A percentile compares a stretch with the other conserved stretches of the same genome.
Conservation (phyloP, 805 yeast species). For the Starmera quercuum region DNA sequence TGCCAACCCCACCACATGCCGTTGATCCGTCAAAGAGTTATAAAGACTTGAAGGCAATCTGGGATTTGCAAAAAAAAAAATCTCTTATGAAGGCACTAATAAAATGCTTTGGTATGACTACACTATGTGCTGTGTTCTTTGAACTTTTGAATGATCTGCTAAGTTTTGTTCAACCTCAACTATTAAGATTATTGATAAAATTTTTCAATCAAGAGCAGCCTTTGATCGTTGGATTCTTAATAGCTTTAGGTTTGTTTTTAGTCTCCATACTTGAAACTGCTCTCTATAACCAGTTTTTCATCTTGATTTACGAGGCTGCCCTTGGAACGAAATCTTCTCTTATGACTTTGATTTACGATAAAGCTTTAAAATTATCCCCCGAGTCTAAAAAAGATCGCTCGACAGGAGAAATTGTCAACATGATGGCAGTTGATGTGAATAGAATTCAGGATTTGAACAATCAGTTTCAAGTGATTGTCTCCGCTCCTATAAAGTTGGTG, state of each 20-base stretch:
- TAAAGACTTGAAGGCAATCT: constrained; percentile 41
- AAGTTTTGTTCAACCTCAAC: constrained; percentile 83
- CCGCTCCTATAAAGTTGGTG: constrained; percentile 51
- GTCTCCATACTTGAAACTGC: constrained; percentile 55
- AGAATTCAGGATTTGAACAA: constrained; percentile 54
- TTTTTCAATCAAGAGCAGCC: constrained; percentile 42
- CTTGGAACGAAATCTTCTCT: constrained; percentile 59
- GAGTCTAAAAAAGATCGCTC: constrained; percentile 52
- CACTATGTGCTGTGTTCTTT: constrained; percentile 62
- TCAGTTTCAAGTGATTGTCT: constrained; percentile 44
- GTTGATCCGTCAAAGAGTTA: constrained; percentile 51
- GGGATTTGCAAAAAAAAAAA: constrained; percentile 47
- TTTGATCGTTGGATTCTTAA: constrained; percentile 41
- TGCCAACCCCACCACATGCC: constrained; percentile 70
- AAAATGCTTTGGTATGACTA: constrained; percentile 70
- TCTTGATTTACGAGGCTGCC: constrained; percentile 51
- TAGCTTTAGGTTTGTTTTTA: constrained; percentile 57
- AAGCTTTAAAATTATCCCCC: constrained; percentile 61
- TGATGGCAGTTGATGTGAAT: constrained; percentile 69
- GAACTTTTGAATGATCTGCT: constrained; percentile 70
- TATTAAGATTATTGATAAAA: constrained; percentile 57
- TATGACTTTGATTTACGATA: constrained; percentile 60
- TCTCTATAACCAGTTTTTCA: constrained; percentile 61
- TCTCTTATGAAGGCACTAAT: constrained; percentile 56
- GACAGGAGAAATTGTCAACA: constrained; percentile 75